Percentiles rank a stretch among this genome's conserved stretches.
Evolutionary conservation across 2,329 filamentous ascomycete genomes (phyloP).

Genomic region (Hypomyces rosellus): DNA sequence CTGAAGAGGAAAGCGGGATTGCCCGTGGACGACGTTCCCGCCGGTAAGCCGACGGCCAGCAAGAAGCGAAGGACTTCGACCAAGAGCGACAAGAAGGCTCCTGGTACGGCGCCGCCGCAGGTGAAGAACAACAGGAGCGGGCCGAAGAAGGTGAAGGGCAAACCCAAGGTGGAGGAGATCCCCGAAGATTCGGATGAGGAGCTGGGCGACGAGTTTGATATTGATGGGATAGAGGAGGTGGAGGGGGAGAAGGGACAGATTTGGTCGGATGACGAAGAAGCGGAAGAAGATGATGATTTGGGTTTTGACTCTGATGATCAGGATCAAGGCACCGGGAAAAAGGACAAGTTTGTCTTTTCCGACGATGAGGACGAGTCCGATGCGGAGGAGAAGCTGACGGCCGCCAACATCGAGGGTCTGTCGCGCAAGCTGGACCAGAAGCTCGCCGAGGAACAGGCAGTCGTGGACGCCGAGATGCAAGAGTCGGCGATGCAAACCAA

Average conservation of each 20-base stretch:
- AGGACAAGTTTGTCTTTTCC: slow-evolving; percentile 71
- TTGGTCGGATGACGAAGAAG: slow-evolving; percentile 29
- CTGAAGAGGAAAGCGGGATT: slow-evolving; percentile 79
- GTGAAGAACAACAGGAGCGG: slow-evolving; percentile 8
- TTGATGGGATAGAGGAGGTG: slow-evolving; percentile 38
- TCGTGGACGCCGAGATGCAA: slow-evolving; percentile 78
- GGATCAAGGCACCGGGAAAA: slow-evolving; percentile 29
- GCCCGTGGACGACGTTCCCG: slow-evolving; percentile 52
- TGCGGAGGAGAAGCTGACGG: slow-evolving; percentile 82
- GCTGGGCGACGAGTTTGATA: slow-evolving; percentile 33
- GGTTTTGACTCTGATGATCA: slow-evolving; percentile 69
- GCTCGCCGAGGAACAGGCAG: slow-evolving; percentile 69
- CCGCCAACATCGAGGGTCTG: slow-evolving; percentile 91
- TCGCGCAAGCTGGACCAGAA: slow-evolving; percentile 78
- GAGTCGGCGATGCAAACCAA: slow-evolving; percentile 88
- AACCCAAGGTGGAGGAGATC: slow-evolving; percentile 11
- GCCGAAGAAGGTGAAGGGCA: slow-evolving; percentile 17
- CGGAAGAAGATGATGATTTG: slow-evolving; percentile 40
- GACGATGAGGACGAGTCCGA: slow-evolving; percentile 90
- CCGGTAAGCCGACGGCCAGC: slow-evolving; percentile 43
- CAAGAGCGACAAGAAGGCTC: slow-evolving; percentile 26
- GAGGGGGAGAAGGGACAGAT: slow-evolving; percentile 8
- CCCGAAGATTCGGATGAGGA: slow-evolving; percentile 41
- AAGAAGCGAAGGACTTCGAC: slow-evolving; percentile 49
- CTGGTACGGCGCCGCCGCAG: slow-evolving; percentile 15